Conservation (phyloP, 345 rosid genomes). For the Raphanus raphanistrum region DNA sequence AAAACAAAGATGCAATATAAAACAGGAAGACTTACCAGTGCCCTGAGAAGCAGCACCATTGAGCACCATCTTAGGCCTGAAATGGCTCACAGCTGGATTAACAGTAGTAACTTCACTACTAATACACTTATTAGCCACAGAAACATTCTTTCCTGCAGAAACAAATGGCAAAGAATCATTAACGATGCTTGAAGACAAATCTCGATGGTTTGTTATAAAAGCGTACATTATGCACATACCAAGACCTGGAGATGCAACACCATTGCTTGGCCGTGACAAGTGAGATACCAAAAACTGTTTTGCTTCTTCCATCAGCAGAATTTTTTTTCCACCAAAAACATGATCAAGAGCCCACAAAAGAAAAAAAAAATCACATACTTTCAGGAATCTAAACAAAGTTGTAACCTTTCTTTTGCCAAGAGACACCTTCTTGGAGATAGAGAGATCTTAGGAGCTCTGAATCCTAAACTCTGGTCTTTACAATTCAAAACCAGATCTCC, state of each 20-base stretch:
- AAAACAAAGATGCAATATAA: not conserved
- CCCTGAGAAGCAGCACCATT: slow-evolving; percentile 61
- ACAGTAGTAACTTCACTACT: slow-evolving; percentile 39
- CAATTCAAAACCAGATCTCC: slow-evolving; percentile 80
- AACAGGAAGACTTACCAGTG: slow-evolving; percentile 45
- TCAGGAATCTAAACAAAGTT: not conserved
- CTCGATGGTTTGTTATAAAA: slow-evolving; percentile 27
- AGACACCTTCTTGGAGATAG: slow-evolving; percentile 64
- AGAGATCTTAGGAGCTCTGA: slow-evolving; percentile 49
- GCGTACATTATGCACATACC: slow-evolving; percentile 39
- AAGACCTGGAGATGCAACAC: slow-evolving; percentile 42
- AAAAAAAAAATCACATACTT: not conserved
- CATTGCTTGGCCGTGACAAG: slow-evolving; percentile 44
- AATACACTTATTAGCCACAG: slow-evolving; percentile 43
- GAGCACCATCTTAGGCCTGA: slow-evolving; percentile 45
- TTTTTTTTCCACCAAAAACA: not conserved
- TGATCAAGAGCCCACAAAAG: not conserved
- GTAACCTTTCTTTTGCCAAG: slow-evolving; percentile 67
- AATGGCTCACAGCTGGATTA: slow-evolving; percentile 45
- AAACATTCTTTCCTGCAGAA: slow-evolving; percentile 37
- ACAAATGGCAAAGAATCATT: slow-evolving; percentile 38
- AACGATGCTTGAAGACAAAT: slow-evolving; percentile 48
- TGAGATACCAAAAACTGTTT: slow-evolving; percentile 51
- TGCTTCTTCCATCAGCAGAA: slow-evolving; percentile 77
- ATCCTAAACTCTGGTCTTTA: slow-evolving; percentile 64